Evolutionary conservation across 1,284 basidiomycete genomes (phyloP), one percentile per base, ranked within the genome.

Genomic region (Cystobasidium pallidum): DNA sequence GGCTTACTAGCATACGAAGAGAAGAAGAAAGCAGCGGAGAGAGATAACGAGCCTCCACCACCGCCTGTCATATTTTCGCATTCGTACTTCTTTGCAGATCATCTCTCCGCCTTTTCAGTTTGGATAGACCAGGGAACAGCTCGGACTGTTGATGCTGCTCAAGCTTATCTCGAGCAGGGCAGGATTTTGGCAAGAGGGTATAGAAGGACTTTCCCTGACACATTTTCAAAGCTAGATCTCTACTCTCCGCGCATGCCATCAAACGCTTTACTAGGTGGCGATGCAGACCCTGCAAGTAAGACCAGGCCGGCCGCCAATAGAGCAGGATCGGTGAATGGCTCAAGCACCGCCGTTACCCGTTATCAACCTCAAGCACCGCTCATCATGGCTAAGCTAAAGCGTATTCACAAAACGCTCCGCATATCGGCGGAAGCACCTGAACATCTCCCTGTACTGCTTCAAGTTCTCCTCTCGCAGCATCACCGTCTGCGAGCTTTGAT

Each of bases 31-130:
- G 83, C 75, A 75, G 55, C 75, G 72, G 59, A 66, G 62, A 79
- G 76, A 19, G 76, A 77, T 15, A 78, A 78, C 30, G 79, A 80
- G 1, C 78, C 80, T 1, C 80, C 81, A 0, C 77, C 80, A 77
- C 78, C 80, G 72, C 81, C 81, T 30, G 79, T 81, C 75, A 81
- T 83, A 8, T 98, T 98, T 81, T 82, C 88, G 43, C 91, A 92
- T n/a, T 96, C 91, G 78, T 86, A 89, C 57, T 99, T 99, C 83
- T 99, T 99, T 82, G 87, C 91, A 2, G 94, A 99, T 79, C 94
- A 98, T 79, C 86, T 99, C 49, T 95, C 92, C 2, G 95, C 96
- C 0, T 99, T 99, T 78, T 92, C 98, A 79, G 92, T 99, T 19
- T 99, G 96, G 95, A 92, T 99, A 78, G 90, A 91, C 21, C 87